Evolutionary conservation across 768 basidiomycete genomes (phyloP).

Genomic region (Termitomyces sp.): DNA sequence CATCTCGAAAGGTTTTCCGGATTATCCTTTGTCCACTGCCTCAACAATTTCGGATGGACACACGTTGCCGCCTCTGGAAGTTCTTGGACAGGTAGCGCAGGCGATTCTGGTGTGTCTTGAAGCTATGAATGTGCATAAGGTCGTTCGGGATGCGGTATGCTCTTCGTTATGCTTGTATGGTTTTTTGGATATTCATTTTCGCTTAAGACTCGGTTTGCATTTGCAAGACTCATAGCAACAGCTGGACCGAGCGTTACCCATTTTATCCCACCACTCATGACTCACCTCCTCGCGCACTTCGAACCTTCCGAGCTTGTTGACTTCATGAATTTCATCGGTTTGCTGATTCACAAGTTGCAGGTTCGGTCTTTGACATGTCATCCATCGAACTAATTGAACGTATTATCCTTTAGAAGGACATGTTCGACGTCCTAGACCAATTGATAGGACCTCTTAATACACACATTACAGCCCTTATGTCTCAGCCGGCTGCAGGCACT

Average conservation of each 20-base stretch:
- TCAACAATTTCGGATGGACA: conserved; percentile 58
- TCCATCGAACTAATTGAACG: neutral
- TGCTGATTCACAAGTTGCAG: conserved; percentile 88
- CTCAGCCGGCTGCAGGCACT: conserved; percentile 80
- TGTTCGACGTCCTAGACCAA: conserved; percentile 86
- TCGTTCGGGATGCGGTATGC: conserved; percentile 89
- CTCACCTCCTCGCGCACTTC: conserved; percentile 85
- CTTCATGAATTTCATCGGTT: conserved; percentile 91
- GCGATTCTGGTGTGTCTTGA: conserved; percentile 84
- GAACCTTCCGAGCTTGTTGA: conserved; percentile 91
- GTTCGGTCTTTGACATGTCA: conserved; percentile 31
- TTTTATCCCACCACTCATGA: conserved; percentile 86
- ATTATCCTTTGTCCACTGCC: conserved; percentile 62
- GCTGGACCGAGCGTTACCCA: conserved; percentile 84
- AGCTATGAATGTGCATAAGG: conserved; percentile 80
- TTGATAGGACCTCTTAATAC: conserved; percentile 81
- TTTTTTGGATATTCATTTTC: conserved; percentile 4
- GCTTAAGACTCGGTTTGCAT: conserved; percentile 82
- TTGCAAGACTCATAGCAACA: conserved; percentile 76
- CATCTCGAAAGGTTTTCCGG: conserved; percentile 95
- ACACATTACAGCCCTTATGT: conserved; percentile 74
- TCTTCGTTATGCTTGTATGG: neutral
- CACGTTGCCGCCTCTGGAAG: conserved; percentile 64
- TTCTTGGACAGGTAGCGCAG: conserved; percentile 83
- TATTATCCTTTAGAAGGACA: conserved; percentile 54